Evolutionary conservation across 1,284 basidiomycete genomes (phyloP), one percentile per base, ranked within the genome.

Genomic region (Athelia sp.): DNA sequence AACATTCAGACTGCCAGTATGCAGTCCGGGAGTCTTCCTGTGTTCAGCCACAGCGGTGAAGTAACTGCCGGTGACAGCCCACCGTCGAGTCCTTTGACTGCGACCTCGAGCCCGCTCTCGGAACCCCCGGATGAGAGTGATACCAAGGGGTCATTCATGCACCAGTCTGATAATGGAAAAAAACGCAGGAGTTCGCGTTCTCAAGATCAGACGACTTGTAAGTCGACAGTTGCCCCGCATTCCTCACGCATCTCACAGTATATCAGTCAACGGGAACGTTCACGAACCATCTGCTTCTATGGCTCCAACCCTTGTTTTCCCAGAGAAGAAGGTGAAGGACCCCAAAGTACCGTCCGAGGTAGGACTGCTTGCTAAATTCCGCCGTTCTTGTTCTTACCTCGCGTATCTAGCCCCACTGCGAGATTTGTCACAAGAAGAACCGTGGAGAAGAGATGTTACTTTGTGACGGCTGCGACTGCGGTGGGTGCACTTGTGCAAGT

Each of bases 381-480:
- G 49, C 55, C 57, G 56, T 6, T 29, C 13, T n/a, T n/a, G n/a
- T 29, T 4, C 26, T 29, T 13, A 29, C 26, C 13, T 29, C 61
- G 53, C 56, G 58, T 58, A 54, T 62, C 59, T 63, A 78, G 76
- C 73, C 76, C 81, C 81, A 82, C 50, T 98, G 94, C 67, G 94
- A 98, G 70, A 84, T 97, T 43, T 98, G 94, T 67, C 81, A 88
- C 55, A 86, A 87, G 66, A 91, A 90, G 63, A 89, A 95, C 63
- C 82, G 84, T 50, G 92, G 84, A 15, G 84, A 88, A 54, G 86
- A 92, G 66, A 98, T 98, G 83, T 75, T 99, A 21, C 78, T 98
- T 0, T 99, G 97, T 67, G 95, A 98, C 67, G 94, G 93, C 21
- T 99, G 97, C 71, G 95, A 98, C 70, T 87, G 90, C 62, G 94